A percentile compares a stretch with the other conserved stretches of the same genome.
phyloP scores from a whole-genome alignment of 495 filamentous ascomycete species.

The Penicillium psychrofluorescens region DNA sequence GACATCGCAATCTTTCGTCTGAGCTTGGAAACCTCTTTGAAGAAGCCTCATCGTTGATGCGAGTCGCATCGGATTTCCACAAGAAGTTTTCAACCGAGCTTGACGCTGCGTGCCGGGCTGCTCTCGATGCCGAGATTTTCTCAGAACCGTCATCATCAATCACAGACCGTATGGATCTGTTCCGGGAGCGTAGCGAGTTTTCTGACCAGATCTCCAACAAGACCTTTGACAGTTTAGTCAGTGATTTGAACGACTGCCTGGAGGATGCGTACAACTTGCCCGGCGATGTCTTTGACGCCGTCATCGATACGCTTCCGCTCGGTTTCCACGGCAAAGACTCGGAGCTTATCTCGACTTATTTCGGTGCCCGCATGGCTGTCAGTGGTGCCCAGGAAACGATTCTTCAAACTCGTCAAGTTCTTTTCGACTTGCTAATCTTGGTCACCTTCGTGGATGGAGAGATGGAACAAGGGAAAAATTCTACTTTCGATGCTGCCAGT shows the following conservation, averaged over 20 bases:
- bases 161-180: slow-evolving; percentile 58
- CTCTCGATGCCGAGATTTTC: slow-evolving; percentile 62
- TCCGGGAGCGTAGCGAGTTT: slow-evolving; percentile 68
- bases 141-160: slow-evolving; percentile 58
- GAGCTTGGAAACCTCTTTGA: slow-evolving; percentile 33
- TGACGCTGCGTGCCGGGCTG: slow-evolving; percentile 49
- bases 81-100: slow-evolving; percentile 54
- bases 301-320: slow-evolving; percentile 36
- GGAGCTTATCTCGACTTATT: slow-evolving; percentile 47
- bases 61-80: slow-evolving; percentile 52
- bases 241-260: slow-evolving; percentile 30
- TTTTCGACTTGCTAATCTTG: slow-evolving; percentile 76
- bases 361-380: slow-evolving; percentile 66
- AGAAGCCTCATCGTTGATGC: slow-evolving; percentile 43
- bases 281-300: slow-evolving; percentile 42
- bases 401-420: slow-evolving; percentile 53
- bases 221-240: slow-evolving; percentile 41
- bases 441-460: slow-evolving; percentile 77
- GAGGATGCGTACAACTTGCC: slow-evolving; percentile 36
- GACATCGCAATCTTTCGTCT: slow-evolving; percentile 31
- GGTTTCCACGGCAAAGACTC: slow-evolving; percentile 37
- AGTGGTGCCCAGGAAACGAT: slow-evolving; percentile 73
- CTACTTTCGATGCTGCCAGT: slow-evolving; percentile 57
- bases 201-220: slow-evolving; percentile 68
- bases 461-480: slow-evolving; percentile 57